Conservation (phyloP, 805 yeast species). For the Kurtzmaniella fragi region DNA sequence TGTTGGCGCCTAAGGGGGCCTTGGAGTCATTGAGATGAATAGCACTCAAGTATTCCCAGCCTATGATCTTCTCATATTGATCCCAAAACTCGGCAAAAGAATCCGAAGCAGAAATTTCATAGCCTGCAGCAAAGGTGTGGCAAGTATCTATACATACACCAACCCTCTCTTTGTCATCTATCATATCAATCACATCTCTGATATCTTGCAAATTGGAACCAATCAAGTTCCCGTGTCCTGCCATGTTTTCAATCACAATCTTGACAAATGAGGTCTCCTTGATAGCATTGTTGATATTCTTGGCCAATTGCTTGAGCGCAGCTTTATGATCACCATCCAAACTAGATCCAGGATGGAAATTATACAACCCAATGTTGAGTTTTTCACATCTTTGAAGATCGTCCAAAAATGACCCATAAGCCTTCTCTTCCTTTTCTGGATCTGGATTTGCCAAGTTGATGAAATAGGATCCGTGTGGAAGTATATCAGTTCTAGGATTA, state of each 20-base stretch:
- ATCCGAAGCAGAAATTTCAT: constrained; percentile 65
- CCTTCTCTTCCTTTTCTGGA: constrained; percentile 65
- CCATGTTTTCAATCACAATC: constrained; percentile 94
- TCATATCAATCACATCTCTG: constrained; percentile 62
- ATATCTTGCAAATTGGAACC: constrained; percentile 81
- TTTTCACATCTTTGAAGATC: constrained; percentile 85
- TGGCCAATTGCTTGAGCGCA: constrained; percentile 68
- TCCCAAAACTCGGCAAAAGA: constrained; percentile 66
- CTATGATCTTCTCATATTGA: constrained; percentile 68
- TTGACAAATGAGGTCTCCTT: constrained; percentile 71
- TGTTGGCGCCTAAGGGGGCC: constrained; percentile 84
- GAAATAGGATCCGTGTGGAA: constrained; percentile 94
- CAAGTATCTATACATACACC: constrained; percentile 97
- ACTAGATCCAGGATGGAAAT: constrained; percentile 91
- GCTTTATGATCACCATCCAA: constrained; percentile 59
- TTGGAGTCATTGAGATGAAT: constrained; percentile 93
- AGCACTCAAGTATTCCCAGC: constrained; percentile 69
- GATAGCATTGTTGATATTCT: constrained; percentile 74
- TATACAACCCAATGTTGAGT: constrained; percentile 78
- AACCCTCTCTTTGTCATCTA: constrained; percentile 79
- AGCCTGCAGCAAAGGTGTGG: constrained; percentile 95
- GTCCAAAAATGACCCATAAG: constrained; percentile 75
- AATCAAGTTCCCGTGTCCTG: constrained; percentile 89
- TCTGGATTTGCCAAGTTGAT: constrained; percentile 93
- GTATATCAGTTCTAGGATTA: constrained; percentile 69